Evolutionary conservation across 73 alveolate species (phyloP).

Genomic region (Tetrahymena borealis): DNA sequence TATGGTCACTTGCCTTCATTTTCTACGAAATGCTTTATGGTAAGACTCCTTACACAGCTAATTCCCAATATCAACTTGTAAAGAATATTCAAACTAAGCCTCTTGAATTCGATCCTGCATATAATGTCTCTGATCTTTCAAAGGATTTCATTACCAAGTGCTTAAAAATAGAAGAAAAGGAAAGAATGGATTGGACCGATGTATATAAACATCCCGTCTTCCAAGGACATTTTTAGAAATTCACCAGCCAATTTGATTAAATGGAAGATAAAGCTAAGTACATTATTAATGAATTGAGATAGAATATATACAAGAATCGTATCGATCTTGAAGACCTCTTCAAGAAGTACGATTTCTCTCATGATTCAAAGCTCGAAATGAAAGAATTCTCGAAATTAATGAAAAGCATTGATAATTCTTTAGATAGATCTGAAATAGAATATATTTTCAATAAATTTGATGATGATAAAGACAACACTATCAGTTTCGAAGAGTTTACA

Average conservation of each 20-base stretch:
- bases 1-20: constrained; percentile 43
- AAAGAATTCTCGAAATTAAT: constrained; percentile 37
- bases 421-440: constrained; percentile 38
- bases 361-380: constrained; percentile 30
- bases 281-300: constrained; percentile 38
- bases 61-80: constrained; percentile 18
- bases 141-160: constrained; percentile 25
- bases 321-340: constrained; percentile 29
- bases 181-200: constrained; percentile 40
- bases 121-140: constrained; percentile 15
- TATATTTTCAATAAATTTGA: constrained; percentile 43
- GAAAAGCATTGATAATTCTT: constrained; percentile 15
- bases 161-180: constrained; percentile 25
- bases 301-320: constrained; percentile 25
- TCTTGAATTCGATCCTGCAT: constrained; percentile 1
- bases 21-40: constrained; percentile 35
- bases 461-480: constrained; percentile 38
- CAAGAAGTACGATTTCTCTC: constrained; percentile 36
- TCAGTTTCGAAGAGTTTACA: constrained; percentile 37
- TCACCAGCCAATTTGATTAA: constrained; percentile 12
- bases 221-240: constrained; percentile 14
- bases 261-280: constrained; percentile 39
- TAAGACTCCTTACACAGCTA: constrained; percentile 41
- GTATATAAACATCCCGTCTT: constrained; percentile 41
- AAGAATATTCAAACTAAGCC: constrained; percentile 10